phyloP scores from a whole-genome alignment of 139 green algal species.

The Closterium sp. region DNA sequence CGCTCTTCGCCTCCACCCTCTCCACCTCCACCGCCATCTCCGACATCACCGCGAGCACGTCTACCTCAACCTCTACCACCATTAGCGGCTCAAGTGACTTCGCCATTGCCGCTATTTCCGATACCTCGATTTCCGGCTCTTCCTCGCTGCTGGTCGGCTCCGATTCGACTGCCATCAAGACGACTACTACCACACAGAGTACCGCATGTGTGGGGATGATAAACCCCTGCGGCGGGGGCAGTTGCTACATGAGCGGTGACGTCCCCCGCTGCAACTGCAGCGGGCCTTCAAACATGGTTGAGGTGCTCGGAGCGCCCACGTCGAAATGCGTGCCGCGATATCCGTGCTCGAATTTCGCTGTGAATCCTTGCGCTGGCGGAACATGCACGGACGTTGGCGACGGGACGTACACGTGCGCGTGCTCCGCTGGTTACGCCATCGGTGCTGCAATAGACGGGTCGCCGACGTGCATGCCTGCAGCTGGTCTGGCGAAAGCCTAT shows the following conservation, averaged over 20 bases:
- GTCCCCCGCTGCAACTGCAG: not conserved
- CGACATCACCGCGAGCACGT: too few species aligned
- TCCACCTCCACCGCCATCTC: not conserved
- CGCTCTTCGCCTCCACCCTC: not conserved
- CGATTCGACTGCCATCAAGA: too few species aligned
- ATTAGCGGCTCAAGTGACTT: too few species aligned
- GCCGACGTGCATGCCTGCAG: not conserved
- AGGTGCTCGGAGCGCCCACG: not conserved
- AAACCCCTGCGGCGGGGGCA: conserved; percentile 4
- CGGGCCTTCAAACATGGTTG: not conserved
- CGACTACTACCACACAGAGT: not conserved
- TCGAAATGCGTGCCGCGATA: not conserved
- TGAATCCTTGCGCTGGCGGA: not conserved
- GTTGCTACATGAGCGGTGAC: not conserved
- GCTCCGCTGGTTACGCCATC: not conserved
- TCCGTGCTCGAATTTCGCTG: not conserved
- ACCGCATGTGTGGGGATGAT: not conserved
- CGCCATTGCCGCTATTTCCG: too few species aligned
- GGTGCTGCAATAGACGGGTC: not conserved
- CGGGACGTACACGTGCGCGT: conserved; percentile 4
- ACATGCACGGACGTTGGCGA: not conserved
- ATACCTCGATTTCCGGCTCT: too few species aligned
- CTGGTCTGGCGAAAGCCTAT: not conserved
- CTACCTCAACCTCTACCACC: not conserved
- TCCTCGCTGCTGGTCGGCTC: too few species aligned